Base-by-base conservation (phyloP, 75 land plant species). In the Adiantum capillusveneris region DNA sequence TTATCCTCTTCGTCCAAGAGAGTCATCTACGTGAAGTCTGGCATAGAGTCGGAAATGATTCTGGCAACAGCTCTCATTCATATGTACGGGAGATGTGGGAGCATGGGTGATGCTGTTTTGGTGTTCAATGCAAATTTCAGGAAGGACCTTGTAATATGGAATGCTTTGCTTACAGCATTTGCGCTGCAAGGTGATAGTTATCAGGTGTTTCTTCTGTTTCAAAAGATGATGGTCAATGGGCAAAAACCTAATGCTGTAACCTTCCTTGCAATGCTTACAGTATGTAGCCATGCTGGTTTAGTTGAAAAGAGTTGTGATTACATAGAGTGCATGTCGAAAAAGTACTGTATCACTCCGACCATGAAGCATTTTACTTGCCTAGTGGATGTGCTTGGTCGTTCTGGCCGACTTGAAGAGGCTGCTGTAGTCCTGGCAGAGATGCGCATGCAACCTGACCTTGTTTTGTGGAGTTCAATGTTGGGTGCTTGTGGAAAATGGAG, bases 341-440 rank as follows among this genome's bases (percentile, higher is more conserved):
- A 5, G 1, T 62, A 30, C 26, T 9, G 31, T 50, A 36, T 50
- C 29, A 48, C 0, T 16, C 70, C 65, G 20, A 61, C 14, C 17
- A 20, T 24, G 17, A 54, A 63, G 37, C 67, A 69, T 28, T 64
- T 48, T 30, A 43, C 55, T 22, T 63, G 68, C 24, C 49, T 69
- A 57, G 72, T 63, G n/a, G 67, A 69, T 54, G 57, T 63, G 19
- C 67, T 69, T 2, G 72, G 72, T 13, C 58, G 72, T 29, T 42
- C 50, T 25, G 72, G 72, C n/a, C 20, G 53, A 6, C 45, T 69
- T 53, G 29, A 53, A 20, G 68, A 69, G 69, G 68, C 72, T 0
- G 27, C 16, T 54, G 46, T 42, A 3, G 37, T 64, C 27, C 25
- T 69, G 12, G 30, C 0, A 12, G 29, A 28, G 31, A 64, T 69